Evolutionary conservation across 129 eudicot genomes (phyloP), one percentile per base, ranked within the genome.

Genomic region (Oenanthe sinensis): DNA sequence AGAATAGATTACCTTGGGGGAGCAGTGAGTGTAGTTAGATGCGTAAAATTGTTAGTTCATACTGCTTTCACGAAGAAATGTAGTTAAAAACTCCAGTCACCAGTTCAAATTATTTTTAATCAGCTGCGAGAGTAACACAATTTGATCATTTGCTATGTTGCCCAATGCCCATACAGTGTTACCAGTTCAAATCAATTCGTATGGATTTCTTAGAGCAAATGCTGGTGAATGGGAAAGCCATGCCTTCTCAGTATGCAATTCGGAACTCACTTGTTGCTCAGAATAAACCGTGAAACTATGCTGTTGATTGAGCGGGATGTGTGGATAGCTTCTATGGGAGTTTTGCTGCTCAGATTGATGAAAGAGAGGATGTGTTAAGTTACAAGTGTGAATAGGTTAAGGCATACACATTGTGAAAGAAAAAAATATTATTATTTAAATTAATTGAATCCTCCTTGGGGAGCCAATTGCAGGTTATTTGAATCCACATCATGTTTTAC

Each of bases 161-260:
- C 46, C 44, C 33, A 75, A 76, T 30, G 43, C 46, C 44, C 33
- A 75, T 74, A 71, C 96, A 95, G 99, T 16, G 10, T 26, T 95
- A 95, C 86, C 83, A 82, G 85, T 95, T 91, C 89, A 90, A 83
- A 82, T 89, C 97, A 42, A 82, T 95, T 39, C 99, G 99, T 17
- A 92, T 90, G 74, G 99, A 95, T 75, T 90, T 90, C 86, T 26
- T 81, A 78, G 91, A 95, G 85, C 99, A 92, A 90, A 83, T 95
- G 78, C 88, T 88, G 28, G 93, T 95, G 83, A 95, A 95, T 81
- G 99, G 97, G 72, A 92, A 85, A 77, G 60, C 92, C 15, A 26
- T 90, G 77, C 77, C 92, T 37, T 73, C 87, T 28, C 86, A 83
- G 13, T 85, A 88, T 46, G 88, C 92, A 22, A 87, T 88, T 74